phyloP scores from a whole-genome alignment of 1,139 yeast genomes.

The Taphrina pruni region DNA sequence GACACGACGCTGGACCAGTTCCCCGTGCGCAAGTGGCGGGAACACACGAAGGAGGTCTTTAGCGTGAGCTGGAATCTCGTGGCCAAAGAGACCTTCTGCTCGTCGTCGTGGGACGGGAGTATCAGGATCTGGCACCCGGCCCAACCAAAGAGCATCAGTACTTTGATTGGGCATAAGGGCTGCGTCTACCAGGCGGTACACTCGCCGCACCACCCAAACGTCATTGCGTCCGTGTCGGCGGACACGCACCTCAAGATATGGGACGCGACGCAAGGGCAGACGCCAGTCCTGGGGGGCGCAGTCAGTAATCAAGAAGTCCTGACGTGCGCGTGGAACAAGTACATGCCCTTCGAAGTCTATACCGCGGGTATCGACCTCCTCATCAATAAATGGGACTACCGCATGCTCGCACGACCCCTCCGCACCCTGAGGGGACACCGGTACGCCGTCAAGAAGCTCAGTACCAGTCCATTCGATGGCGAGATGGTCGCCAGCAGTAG shows the following conservation, averaged over 20 bases:
- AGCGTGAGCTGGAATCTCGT: conserved; percentile 85
- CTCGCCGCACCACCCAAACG: conserved; percentile 82
- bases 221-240: conserved; percentile 77
- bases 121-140: conserved; percentile 59
- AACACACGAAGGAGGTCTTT: conserved; percentile 86
- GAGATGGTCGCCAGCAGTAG: conserved; percentile 75
- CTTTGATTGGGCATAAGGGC: conserved; percentile 34
- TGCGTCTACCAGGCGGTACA: conserved; percentile 69
- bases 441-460: conserved; percentile 78
- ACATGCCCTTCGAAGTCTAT: conserved; percentile 76
- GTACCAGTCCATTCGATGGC: conserved; percentile 88
- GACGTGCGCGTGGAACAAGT: conserved; percentile 88
- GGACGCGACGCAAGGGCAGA: conserved; percentile 76
- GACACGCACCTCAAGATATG: conserved; percentile 78
- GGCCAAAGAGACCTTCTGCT: conserved; percentile 71
- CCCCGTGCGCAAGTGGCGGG: conserved; percentile 79
- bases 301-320: conserved; percentile 84
- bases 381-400: conserved; percentile 82
- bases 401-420: conserved; percentile 70
- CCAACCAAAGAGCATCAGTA: conserved; percentile 21
- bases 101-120: conserved; percentile 92
- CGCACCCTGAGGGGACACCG: conserved; percentile 87
- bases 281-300: conserved; percentile 67
- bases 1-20: conserved; percentile 70
- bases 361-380: conserved; percentile 89